Conservation (phyloP, 805 yeast species). For the Soucietia sequanensis region DNA sequence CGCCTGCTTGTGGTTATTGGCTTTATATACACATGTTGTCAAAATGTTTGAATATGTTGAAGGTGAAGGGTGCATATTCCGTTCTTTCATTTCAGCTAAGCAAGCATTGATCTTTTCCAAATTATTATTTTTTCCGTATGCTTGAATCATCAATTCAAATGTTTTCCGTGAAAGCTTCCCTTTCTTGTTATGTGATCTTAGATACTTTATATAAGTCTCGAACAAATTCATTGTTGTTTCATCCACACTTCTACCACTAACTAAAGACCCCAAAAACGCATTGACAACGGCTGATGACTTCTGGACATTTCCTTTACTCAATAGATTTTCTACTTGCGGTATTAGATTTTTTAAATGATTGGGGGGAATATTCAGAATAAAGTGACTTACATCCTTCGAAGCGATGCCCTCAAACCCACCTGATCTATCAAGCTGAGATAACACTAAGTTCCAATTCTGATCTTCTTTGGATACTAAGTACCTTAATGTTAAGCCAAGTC, state of each 20-base stretch:
- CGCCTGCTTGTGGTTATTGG: conserved; percentile 57
- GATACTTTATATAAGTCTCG: conserved; percentile 29
- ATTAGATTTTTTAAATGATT: conserved; percentile 31
- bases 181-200: conserved; percentile 17
- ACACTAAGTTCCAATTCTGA: conserved; percentile 49
- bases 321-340: conserved; percentile 34
- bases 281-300: conserved; percentile 33
- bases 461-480: conserved; percentile 36
- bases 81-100: conserved; percentile 35
- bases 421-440: conserved; percentile 32
- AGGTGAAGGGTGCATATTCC: conserved; percentile 41
- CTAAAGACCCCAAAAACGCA: conserved; percentile 35
- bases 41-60: conserved; percentile 55
- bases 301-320: conserved; percentile 30
- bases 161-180: conserved; percentile 36
- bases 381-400: conserved; percentile 29
- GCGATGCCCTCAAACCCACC: conserved; percentile 37
- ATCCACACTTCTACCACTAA: conserved; percentile 14
- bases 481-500: conserved; percentile 39
- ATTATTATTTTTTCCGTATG: conserved; percentile 41
- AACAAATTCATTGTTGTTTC: conserved; percentile 14
- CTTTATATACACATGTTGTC: conserved; percentile 56
- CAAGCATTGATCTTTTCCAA: conserved; percentile 37
- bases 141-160: conserved; percentile 44
- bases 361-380: conserved; percentile 44